A percentile compares a stretch with the other conserved stretches of the same genome.
Conservation (phyloP, 768 basidiomycete species). For the Hericium alpestre region DNA sequence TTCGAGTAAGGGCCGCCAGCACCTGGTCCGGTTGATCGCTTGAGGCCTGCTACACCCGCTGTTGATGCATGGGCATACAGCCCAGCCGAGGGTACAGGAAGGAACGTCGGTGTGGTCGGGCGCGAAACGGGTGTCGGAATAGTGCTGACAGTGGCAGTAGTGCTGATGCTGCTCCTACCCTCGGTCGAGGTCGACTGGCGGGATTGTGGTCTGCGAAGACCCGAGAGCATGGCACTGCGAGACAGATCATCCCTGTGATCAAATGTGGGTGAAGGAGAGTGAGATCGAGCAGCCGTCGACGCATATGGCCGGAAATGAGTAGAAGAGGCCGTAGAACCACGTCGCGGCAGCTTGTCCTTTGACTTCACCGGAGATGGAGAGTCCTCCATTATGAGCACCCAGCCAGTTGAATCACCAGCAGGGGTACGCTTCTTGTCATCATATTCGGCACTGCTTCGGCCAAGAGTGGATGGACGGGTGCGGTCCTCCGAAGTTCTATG, state of each 20-base stretch:
- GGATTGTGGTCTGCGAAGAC: constrained; percentile 56
- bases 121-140: constrained; percentile 60
- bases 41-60: constrained; percentile 34
- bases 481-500: constrained; percentile 25
- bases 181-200: constrained; percentile 56
- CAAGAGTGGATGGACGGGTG: constrained; percentile 13
- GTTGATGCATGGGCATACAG: constrained; percentile 28
- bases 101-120: constrained; percentile 65
- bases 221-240: constrained; percentile 35
- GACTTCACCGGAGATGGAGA: constrained; percentile 60
- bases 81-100: constrained; percentile 55
- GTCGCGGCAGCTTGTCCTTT: constrained; percentile 38
- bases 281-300: constrained; percentile 34
- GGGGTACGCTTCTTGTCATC: constrained; percentile 35
- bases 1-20: constrained; percentile 27
- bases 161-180: constrained; percentile 31
- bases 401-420: constrained; percentile 59
- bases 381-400: constrained; percentile 87
- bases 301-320: constrained; percentile 39
- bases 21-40: constrained; percentile 48
- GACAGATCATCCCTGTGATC: constrained; percentile 29
- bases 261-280: constrained; percentile 26
- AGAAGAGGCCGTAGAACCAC: constrained; percentile 37
- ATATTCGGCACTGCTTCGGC: constrained; percentile 15
- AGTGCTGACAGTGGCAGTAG: constrained; percentile 46